A percentile compares a stretch with the other conserved stretches of the same genome.
Conservation (phyloP, 257 asterid genomes). For the Lithospermum erythrorhizon region DNA sequence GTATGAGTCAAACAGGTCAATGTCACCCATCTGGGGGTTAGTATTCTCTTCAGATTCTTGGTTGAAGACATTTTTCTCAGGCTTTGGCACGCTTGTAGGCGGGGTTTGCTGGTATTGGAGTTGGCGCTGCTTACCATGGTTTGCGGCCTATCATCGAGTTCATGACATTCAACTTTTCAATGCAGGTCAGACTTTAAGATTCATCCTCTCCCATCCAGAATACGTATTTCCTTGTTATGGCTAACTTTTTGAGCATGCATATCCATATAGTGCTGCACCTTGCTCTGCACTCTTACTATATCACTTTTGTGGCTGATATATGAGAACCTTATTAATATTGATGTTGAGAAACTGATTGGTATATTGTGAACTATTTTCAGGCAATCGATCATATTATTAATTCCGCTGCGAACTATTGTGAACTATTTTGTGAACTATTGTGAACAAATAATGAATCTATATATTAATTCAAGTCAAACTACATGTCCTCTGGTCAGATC, state of each 20-base stretch:
- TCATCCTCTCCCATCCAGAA: not conserved
- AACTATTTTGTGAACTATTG: too few species aligned
- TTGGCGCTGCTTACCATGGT: constrained; percentile 96
- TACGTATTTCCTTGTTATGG: not conserved
- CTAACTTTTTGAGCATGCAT: not conserved
- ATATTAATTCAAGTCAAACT: too few species aligned
- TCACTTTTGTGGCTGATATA: not conserved
- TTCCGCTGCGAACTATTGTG: constrained; percentile 51
- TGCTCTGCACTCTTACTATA: not conserved
- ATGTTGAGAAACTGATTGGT: not conserved
- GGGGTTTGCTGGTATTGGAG: constrained; percentile 92
- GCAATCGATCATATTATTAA: constrained; percentile 40
- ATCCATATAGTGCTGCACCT: not conserved
- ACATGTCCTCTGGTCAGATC: constrained; percentile 42
- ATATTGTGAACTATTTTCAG: constrained; percentile 13
- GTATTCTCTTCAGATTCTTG: constrained; percentile 8
- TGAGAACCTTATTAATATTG: not conserved
- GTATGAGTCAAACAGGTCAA: constrained; percentile 83
- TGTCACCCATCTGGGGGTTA: constrained; percentile 83
- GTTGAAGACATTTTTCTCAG: constrained; percentile 1
- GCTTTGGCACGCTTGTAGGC: constrained; percentile 54
- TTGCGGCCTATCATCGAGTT: constrained; percentile 79
- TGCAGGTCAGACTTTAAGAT: constrained; percentile 54
- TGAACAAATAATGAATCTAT: too few species aligned
- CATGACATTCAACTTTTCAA: constrained; percentile 95